Conservation (phyloP, 352 stramenopile genomes). For the Lagenidium giganteum region DNA sequence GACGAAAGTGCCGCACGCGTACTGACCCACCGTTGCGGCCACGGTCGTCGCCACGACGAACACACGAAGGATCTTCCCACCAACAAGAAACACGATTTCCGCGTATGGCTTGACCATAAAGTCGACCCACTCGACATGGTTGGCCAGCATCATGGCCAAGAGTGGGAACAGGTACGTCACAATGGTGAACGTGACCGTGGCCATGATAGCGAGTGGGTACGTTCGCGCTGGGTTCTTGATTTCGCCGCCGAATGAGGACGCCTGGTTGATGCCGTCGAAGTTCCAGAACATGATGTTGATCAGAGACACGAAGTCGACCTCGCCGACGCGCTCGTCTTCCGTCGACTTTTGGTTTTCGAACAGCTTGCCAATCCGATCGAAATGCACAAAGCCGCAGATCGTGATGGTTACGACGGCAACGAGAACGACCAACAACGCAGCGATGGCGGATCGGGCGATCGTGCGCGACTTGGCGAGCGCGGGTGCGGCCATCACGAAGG, state of each 20-base stretch:
- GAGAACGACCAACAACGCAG: conserved; percentile 33
- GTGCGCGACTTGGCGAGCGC: conserved; percentile 42
- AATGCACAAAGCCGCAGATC: conserved; percentile 26
- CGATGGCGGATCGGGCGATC: too few relatives aligned
- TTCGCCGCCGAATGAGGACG: conserved; percentile 47
- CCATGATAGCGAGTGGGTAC: conserved; percentile 52
- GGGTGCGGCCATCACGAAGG: conserved; percentile 39
- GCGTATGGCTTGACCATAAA: conserved; percentile 83
- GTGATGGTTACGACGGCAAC: conserved; percentile 30
- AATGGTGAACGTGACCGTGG: conserved; percentile 51
- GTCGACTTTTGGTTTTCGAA: conserved; percentile 23
- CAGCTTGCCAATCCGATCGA: conserved; percentile 27
- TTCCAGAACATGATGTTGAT: conserved; percentile 96
- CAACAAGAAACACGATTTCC: conserved; percentile 58
- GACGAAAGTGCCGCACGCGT: conserved; percentile 81
- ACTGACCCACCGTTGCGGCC: conserved; percentile 79
- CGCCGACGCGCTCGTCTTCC: not conserved
- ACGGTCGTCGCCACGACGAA: conserved; percentile 75
- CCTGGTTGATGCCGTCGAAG: too few relatives aligned
- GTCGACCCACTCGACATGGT: conserved; percentile 29
- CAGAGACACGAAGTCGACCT: conserved; percentile 73
- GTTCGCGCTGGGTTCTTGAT: conserved; percentile 9
- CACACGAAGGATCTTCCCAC: conserved; percentile 59
- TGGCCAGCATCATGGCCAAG: conserved; percentile 53
- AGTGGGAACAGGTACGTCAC: conserved; percentile 81